Percentiles rank a stretch among this genome's conserved stretches.
phyloP scores from a whole-genome alignment of 306 rosid genomes.

The Cucumis melo region DNA sequence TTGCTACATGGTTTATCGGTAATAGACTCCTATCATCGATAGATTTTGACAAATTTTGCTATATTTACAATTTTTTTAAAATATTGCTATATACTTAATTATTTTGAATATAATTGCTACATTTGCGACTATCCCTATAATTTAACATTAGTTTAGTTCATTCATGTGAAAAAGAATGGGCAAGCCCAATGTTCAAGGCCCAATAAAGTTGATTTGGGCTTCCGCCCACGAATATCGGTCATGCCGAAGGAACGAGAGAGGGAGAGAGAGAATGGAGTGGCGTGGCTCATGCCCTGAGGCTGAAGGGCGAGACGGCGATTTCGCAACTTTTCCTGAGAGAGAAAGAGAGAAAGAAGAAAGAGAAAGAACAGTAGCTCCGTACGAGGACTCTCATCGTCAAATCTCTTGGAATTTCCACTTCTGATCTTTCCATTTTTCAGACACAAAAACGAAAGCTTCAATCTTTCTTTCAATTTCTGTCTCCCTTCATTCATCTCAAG shows the following conservation, averaged over 20 bases:
- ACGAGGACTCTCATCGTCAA: neutral
- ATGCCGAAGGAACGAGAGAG: neutral
- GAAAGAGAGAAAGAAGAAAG: neutral
- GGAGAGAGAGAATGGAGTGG: neutral
- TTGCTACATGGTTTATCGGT: too few relatives aligned
- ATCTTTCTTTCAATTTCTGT: neutral
- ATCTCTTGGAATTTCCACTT: neutral
- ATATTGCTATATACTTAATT: too few relatives aligned
- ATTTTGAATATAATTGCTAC: too few relatives aligned
- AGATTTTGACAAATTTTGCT: too few relatives aligned
- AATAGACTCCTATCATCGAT: too few relatives aligned
- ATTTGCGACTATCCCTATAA: too few relatives aligned
- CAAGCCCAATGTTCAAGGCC: neutral
- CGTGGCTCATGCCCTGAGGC: neutral
- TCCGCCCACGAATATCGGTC: neutral
- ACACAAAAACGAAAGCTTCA: neutral
- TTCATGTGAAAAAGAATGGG: neutral
- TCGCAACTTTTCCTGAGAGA: neutral
- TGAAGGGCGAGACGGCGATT: constrained; percentile 6
- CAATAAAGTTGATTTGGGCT: neutral
- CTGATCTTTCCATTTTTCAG: neutral
- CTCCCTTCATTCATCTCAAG: neutral
- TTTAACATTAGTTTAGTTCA: too few relatives aligned
- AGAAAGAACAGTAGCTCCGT: neutral
- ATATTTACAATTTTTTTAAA: too few relatives aligned